Evolutionary conservation across 352 stramenopile species (phyloP).

Genomic region (Phytopythium delawarense): DNA sequence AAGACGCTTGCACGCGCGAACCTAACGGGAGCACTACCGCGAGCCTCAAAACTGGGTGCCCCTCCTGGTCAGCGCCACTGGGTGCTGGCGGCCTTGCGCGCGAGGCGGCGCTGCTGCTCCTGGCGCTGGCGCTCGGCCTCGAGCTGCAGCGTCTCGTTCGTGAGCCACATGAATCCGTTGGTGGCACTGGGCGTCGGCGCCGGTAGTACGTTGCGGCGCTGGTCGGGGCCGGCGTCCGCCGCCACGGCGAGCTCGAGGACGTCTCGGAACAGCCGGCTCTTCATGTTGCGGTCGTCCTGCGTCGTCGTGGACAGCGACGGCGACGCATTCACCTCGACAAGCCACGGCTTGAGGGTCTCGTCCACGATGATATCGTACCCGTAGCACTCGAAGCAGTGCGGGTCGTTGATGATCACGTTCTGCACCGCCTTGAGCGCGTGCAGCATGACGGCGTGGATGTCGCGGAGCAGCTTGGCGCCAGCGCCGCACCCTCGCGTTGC

Average conservation of each 20-base stretch:
- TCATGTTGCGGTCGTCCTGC: slow-evolving; percentile 74
- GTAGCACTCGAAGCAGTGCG: slow-evolving; percentile 94
- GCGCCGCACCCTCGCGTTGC: slow-evolving; percentile 46
- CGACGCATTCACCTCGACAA: slow-evolving; percentile 88
- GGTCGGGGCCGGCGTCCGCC: slow-evolving; percentile 37
- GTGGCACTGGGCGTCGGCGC: slow-evolving; percentile 44
- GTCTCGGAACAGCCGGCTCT: slow-evolving; percentile 63
- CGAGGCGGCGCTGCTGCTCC: slow-evolving; percentile 40
- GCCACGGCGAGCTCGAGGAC: slow-evolving; percentile 63
- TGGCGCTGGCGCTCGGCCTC: slow-evolving; percentile 46
- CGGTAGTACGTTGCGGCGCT: slow-evolving; percentile 32
- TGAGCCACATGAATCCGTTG: slow-evolving; percentile 66
- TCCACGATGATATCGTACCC: slow-evolving; percentile 95
- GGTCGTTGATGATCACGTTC: slow-evolving; percentile 92
- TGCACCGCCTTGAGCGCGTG: slow-evolving; percentile 87
- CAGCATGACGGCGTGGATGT: slow-evolving; percentile 82
- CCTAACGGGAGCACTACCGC: neutral
- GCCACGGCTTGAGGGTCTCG: slow-evolving; percentile 89
- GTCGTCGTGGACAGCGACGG: slow-evolving; percentile 72
- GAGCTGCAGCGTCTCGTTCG: slow-evolving; percentile 56
- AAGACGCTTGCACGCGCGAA: neutral
- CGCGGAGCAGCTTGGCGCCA: slow-evolving; percentile 54
- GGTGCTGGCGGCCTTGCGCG: slow-evolving; percentile 34
- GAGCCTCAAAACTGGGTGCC: neutral
- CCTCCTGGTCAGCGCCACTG: slow-evolving; percentile 18